Evolutionary conservation across 495 filamentous ascomycete genomes (phyloP), one percentile per base, ranked within the genome.

Genomic region (Aspergillus homomorphus): DNA sequence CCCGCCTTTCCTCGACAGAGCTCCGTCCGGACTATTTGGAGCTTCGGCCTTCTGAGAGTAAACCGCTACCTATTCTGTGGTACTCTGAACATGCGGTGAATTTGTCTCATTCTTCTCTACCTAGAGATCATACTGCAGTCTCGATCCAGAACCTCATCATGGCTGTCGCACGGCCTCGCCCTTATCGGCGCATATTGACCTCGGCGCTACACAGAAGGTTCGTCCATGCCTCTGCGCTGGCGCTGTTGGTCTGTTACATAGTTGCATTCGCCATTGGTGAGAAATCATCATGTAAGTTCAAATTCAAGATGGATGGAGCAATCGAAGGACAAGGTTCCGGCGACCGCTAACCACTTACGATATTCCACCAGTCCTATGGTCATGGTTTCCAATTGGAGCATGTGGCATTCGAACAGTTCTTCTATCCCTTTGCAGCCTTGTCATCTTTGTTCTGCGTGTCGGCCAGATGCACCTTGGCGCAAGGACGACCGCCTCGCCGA

Each of bases 181-280:
- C 82, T 43, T 97, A 96, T 68, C 86, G 92, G 77, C 89, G 96
- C 66, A 92, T 95, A 71, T 74, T 98, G 57, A 96, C 93, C 42
- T 92, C 94, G 33, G 83, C 89, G 43, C 75, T 98, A 53, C 94
- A 98, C 70, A 81, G 90, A 62, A 82, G 91, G 57, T 98, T 97
- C 77, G 85, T 86, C 43, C 81, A 82, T 54, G 89, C 91, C 28
- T 87, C 87, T 46, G 71, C 81, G 33, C 68, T 90, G 42, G 71
- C 89, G 8, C 66, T 93, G 15, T 70, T 78, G 16, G 73, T 90
- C 58, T 90, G 89, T 72, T 98, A 96, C 70, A 22, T 82, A n/a
- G 82, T 89, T 61, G 79, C 89, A 52, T 70, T 95, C 60, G 67
- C 84, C 38, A 80, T 96, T 60, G 87, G 86, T 14, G 81, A 82